Base-by-base conservation (phyloP, 2,329 filamentous ascomycete species). In the Penicillium sp. region DNA sequence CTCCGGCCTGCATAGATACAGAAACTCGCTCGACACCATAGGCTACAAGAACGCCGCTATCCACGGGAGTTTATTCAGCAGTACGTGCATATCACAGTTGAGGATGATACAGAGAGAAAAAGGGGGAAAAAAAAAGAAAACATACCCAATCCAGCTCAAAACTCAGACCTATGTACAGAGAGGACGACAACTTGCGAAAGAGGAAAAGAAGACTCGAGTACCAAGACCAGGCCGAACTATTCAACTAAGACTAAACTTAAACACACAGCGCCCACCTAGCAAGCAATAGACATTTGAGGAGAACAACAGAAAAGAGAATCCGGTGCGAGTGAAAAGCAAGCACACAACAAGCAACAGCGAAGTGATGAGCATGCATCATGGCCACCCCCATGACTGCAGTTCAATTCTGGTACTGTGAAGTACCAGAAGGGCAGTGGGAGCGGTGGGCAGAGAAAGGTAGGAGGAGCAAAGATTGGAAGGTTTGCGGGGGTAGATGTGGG, bases 101-200 rank as follows among this genome's bases (percentile, higher is more conserved):
- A 61, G 59, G 33, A 62, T 64, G 57, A 62, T 60, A 66, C 58
- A 66, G 40, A 60, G 43, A 46, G 16, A 22, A 22, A 22, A 22
- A 22, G 19, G 19, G 19, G n/a, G n/a, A 26, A 3, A 43, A 25
- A 43, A 6, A 40, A n/a, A 25, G 5, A 7, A 43, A 43, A 43
- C 8, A 22, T 13, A 43, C 19, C 40, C 43, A 28, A 7, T 14
- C 13, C 25, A 26, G 42, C 25, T 46, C 28, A 61, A 61, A 11
- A 19, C 43, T 46, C 16, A 57, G 30, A 57, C 55, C 58, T 59
- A 62, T 59, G 42, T 62, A 65, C 62, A 62, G 56, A 59, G 40
- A 61, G 33, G 30, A 33, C 6, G 10, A 33, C 7, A 33, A 37
- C 28, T 33, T 30, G 28, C 14, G 42, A 38, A 57, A 46, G 14